Evolutionary conservation across 768 basidiomycete species (phyloP), one percentile per base, ranked within the genome.

Genomic region (Clitopilus passeckerianus): DNA sequence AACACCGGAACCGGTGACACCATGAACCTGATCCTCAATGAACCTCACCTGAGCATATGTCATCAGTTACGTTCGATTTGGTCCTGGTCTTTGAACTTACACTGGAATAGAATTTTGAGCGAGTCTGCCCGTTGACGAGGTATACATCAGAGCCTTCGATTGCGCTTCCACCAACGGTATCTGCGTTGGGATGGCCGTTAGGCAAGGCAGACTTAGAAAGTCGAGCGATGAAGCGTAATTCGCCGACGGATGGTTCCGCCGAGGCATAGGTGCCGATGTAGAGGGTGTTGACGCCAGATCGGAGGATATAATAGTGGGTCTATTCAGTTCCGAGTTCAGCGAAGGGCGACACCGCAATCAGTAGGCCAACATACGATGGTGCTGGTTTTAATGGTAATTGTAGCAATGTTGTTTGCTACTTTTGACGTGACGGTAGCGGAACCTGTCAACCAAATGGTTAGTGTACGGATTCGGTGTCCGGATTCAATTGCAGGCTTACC

Each of bases 131-230:
- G 57, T 77, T 71, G 41, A 78, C 57, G 34, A 72, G 57, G 66
- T 70, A 82, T 12, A 81, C 80, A 62, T 82, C 80, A 0, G 74
- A 72, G 20, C 80, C 80, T 68, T 80, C 80, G 46, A 82, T 77
- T 18, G 75, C 75, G 18, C 74, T 71, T 5, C 75, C 76, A n/a
- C 75, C 76, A 37, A 75, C 69, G 8, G 79, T 65, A 18, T 78
- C 76, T 18, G 78, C 70, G 37, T 65, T 67, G 6, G 69, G 63
- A 18, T 71, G 65, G 14, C 79, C 79, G 60, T 74, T 77, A 2
- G 77, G 75, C 7, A 80, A 64, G 1, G 73, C 67, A 7, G 75
- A 68, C 58, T 73, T 77, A 9, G 69, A 72, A 18, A 82, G 71
- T 34, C 80, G 78, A n/a, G 79, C 78, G 59, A 82, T 79, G 65